phyloP scores from a whole-genome alignment of 176 grass and related monocot genomes.

The Oropetium thomaeum region DNA sequence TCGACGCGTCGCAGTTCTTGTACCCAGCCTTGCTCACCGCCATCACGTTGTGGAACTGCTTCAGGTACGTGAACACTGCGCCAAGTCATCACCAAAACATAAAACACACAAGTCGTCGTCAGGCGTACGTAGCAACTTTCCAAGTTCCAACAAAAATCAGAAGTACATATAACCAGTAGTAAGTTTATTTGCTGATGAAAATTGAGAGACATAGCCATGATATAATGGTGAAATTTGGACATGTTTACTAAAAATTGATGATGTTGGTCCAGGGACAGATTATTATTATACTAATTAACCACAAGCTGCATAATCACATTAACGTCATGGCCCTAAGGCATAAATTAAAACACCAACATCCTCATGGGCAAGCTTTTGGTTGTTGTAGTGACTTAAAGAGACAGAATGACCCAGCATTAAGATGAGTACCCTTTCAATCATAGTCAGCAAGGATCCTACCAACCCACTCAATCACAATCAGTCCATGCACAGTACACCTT shows the following conservation, averaged over 20 bases:
- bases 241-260: neutral
- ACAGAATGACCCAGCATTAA: neutral
- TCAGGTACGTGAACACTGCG: conserved; percentile 85
- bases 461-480: neutral
- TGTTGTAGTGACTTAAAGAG: neutral
- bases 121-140: neutral
- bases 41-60: conserved; percentile 78
- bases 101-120: neutral
- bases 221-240: neutral
- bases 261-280: neutral
- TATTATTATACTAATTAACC: neutral
- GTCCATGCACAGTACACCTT: neutral
- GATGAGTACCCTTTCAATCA: neutral
- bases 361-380: conserved; percentile 1
- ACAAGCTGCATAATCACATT: neutral
- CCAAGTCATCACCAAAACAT: neutral
- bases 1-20: conserved; percentile 47
- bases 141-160: neutral
- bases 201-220: neutral
- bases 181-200: neutral
- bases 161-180: neutral
- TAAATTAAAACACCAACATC: neutral
- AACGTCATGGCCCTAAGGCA: neutral
- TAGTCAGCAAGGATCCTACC: neutral
- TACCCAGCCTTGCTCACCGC: conserved; percentile 73